phyloP scores from a whole-genome alignment of 768 basidiomycete genomes.

The Boletus rubropictus region DNA sequence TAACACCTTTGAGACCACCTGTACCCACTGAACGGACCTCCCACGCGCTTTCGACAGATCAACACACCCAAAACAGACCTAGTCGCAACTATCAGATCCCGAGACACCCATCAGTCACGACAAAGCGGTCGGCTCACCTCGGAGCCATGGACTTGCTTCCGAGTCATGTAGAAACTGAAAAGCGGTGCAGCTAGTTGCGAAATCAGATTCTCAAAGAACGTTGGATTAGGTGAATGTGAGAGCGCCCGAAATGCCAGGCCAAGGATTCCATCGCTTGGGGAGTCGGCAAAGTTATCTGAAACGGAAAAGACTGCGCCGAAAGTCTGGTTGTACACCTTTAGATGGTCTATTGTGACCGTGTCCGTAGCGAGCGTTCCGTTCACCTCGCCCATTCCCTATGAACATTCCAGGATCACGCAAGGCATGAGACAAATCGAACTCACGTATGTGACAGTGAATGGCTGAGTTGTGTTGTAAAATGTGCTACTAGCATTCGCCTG shows the following conservation, averaged over 20 bases:
- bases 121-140: slow-evolving; percentile 41
- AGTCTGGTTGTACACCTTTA: slow-evolving; percentile 42
- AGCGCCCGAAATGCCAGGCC: slow-evolving; percentile 61
- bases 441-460: slow-evolving; percentile 42
- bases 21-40: slow-evolving; percentile 30
- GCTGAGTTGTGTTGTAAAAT: slow-evolving; percentile 28
- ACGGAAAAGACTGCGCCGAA: slow-evolving; percentile 45
- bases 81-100: background rate
- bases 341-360: slow-evolving; percentile 43
- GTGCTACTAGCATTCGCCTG: slow-evolving; percentile 37
- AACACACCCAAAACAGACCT: too few species aligned
- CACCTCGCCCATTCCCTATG: slow-evolving; percentile 49
- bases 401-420: background rate
- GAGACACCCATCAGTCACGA: background rate
- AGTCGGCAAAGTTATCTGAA: slow-evolving; percentile 44
- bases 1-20: slow-evolving; percentile 34
- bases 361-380: slow-evolving; percentile 47
- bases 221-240: slow-evolving; percentile 34
- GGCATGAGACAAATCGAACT: slow-evolving; percentile 12
- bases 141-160: slow-evolving; percentile 40
- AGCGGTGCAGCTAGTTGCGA: slow-evolving; percentile 34
- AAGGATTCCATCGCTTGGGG: slow-evolving; percentile 50
- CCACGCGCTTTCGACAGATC: too few species aligned
- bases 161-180: too few species aligned
- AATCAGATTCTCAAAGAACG: slow-evolving; percentile 65